A percentile compares a stretch with the other conserved stretches of the same genome.
Evolutionary conservation across 2,329 filamentous ascomycete genomes (phyloP).

Genomic region (Orbilia oligospora): DNA sequence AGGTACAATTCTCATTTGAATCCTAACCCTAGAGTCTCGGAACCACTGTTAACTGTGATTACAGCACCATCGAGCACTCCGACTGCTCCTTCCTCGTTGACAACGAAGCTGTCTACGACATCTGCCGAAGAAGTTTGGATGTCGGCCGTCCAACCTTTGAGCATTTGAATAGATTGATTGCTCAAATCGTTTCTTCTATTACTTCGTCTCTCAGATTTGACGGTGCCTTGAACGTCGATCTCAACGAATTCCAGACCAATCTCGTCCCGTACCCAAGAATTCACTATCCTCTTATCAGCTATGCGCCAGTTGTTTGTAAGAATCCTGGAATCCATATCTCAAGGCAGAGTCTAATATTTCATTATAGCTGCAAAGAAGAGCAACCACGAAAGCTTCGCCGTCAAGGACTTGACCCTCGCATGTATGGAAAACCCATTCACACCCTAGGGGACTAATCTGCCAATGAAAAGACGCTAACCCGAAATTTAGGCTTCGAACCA

Average conservation of each 20-base stretch:
- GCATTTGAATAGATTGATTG: constrained; percentile 77
- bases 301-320: constrained; percentile 74
- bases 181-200: constrained; percentile 78
- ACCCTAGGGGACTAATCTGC: not conserved
- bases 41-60: constrained; percentile 68
- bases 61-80: constrained; percentile 76
- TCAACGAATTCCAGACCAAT: constrained; percentile 80
- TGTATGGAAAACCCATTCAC: constrained; percentile 68
- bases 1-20: constrained; percentile 47
- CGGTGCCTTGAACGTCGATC: constrained; percentile 77
- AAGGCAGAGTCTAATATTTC: constrained; percentile 19
- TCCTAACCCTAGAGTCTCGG: constrained; percentile 62
- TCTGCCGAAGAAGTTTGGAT: constrained; percentile 76
- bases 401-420: constrained; percentile 79
- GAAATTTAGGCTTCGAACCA: constrained; percentile 73
- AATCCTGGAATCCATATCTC: not conserved
- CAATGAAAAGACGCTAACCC: constrained; percentile 15
- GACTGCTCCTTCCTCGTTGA: constrained; percentile 79
- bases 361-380: constrained; percentile 75
- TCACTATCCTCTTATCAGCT: constrained; percentile 77
- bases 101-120: constrained; percentile 79
- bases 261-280: constrained; percentile 78
- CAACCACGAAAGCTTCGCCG: constrained; percentile 89
- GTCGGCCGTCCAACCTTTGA: constrained; percentile 77
- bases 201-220: constrained; percentile 77